Evolutionary conservation across 2,329 filamentous ascomycete species (phyloP).

Genomic region (Phyllosticta citribraziliensis): DNA sequence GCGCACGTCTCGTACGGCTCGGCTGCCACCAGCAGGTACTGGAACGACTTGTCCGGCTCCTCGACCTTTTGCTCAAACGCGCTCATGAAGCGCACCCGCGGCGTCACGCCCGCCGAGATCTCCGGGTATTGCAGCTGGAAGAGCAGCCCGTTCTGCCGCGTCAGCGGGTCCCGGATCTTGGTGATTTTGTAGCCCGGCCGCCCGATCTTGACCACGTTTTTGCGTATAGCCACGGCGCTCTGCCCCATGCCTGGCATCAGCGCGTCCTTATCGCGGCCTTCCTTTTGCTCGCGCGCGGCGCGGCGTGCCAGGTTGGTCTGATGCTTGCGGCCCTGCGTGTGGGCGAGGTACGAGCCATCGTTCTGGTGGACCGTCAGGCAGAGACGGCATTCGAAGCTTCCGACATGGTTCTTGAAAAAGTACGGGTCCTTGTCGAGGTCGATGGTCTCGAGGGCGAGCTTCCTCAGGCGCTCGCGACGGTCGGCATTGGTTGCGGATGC

Average conservation of each 20-base stretch:
- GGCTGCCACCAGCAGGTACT: conserved; percentile 89
- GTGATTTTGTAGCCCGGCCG: conserved; percentile 96
- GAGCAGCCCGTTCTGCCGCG: conserved; percentile 79
- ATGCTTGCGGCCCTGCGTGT: conserved; percentile 97
- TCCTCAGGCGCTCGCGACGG: conserved; percentile 91
- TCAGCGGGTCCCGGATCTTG: conserved; percentile 83
- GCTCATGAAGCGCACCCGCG: conserved; percentile 92
- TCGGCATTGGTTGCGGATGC: conserved; percentile 91
- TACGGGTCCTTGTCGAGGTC: conserved; percentile 99
- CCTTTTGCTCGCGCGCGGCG: conserved; percentile 88
- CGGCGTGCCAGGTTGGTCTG: conserved; percentile 95
- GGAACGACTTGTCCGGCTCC: conserved; percentile 85
- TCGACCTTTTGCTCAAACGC: conserved; percentile 94
- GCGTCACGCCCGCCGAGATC: conserved; percentile 63
- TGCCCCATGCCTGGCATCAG: conserved; percentile 69
- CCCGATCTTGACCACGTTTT: conserved; percentile 88
- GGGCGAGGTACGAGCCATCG: conserved; percentile 95
- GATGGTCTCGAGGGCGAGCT: conserved; percentile 96
- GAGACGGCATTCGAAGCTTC: conserved; percentile 93
- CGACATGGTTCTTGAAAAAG: conserved; percentile 99
- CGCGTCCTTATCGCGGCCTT: conserved; percentile 62
- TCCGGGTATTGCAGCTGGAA: conserved; percentile 96
- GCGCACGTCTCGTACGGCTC: conserved; percentile 97
- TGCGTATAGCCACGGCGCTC: conserved; percentile 48
- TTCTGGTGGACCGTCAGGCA: conserved; percentile 98